Evolutionary conservation across 768 basidiomycete genomes (phyloP).

Genomic region (Tylopilus plumbeoviolaceoides): DNA sequence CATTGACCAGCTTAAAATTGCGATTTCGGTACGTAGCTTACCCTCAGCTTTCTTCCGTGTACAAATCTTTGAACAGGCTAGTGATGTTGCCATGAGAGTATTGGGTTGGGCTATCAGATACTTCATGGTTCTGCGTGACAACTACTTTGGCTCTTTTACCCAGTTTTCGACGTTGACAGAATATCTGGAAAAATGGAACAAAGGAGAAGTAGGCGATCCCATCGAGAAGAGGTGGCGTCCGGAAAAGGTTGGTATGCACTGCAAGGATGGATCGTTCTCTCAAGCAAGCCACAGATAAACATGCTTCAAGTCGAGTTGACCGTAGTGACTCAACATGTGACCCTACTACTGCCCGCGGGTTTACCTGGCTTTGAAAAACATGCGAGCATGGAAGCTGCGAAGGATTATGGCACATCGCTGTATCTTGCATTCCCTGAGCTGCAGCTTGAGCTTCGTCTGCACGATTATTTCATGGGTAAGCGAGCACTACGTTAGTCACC

Average conservation of each 20-base stretch:
- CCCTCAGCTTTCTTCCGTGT: background rate
- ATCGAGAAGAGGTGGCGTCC: constrained; percentile 74
- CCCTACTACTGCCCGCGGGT: constrained; percentile 62
- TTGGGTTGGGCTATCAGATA: constrained; percentile 89
- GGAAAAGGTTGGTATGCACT: constrained; percentile 52
- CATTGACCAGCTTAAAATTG: constrained; percentile 73
- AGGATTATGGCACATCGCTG: constrained; percentile 51
- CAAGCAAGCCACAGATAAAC: constrained; percentile 58
- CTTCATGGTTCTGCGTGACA: constrained; percentile 85
- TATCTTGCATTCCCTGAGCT: constrained; percentile 60
- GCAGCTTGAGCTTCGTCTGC: constrained; percentile 71
- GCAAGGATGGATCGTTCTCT: background rate
- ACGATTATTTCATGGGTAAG: constrained; percentile 88
- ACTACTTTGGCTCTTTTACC: constrained; percentile 93
- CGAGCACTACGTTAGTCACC: background rate
- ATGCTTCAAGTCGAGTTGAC: constrained; percentile 71
- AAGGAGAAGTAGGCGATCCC: constrained; percentile 72
- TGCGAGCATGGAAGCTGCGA: constrained; percentile 18
- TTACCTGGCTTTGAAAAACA: constrained; percentile 56
- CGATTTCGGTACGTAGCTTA: constrained; percentile 46
- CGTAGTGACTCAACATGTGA: constrained; percentile 47
- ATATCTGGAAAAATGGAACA: constrained; percentile 67
- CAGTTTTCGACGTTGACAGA: constrained; percentile 87
- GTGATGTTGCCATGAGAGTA: constrained; percentile 57
- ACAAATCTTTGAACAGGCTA: constrained; percentile 34